Percentiles rank a stretch among this genome's conserved stretches.
phyloP scores from a whole-genome alignment of 1,284 basidiomycete species.

The Puccinia polysora region DNA sequence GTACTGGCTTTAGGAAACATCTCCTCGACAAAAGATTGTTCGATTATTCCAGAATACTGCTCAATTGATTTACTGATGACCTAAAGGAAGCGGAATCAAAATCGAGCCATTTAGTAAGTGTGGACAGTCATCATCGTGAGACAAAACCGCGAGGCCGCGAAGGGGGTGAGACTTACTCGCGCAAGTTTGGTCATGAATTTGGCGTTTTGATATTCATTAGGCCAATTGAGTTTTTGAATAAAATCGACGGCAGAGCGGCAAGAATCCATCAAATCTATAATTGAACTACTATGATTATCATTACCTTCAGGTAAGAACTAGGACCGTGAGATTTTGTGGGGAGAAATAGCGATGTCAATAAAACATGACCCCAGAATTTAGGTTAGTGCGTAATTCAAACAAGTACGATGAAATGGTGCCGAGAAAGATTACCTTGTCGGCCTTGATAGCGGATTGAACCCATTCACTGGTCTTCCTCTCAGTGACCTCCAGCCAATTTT shows the following conservation, averaged over 20 bases:
- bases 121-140: background rate
- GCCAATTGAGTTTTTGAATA: conserved; percentile 84
- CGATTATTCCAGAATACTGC: conserved; percentile 81
- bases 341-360: too few relatives aligned
- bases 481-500: conserved; percentile 82
- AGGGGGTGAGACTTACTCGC: conserved; percentile 59
- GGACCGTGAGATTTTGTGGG: too few relatives aligned
- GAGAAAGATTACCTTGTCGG: conserved; percentile 66
- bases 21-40: conserved; percentile 83
- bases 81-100: conserved; percentile 60
- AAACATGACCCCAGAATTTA: background rate
- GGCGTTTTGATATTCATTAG: conserved; percentile 80
- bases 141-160: background rate
- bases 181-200: conserved; percentile 80
- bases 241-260: conserved; percentile 84
- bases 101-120: too few relatives aligned
- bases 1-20: conserved; percentile 81
- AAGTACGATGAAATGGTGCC: background rate
- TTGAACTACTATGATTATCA: conserved; percentile 87
- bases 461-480: conserved; percentile 86
- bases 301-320: conserved; percentile 78
- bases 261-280: conserved; percentile 92
- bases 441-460: conserved; percentile 85
- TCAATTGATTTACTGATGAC: conserved; percentile 86
- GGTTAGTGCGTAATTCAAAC: background rate